phyloP scores from a whole-genome alignment of 2,329 filamentous ascomycete genomes.

The Arthrobotrys iridis region DNA sequence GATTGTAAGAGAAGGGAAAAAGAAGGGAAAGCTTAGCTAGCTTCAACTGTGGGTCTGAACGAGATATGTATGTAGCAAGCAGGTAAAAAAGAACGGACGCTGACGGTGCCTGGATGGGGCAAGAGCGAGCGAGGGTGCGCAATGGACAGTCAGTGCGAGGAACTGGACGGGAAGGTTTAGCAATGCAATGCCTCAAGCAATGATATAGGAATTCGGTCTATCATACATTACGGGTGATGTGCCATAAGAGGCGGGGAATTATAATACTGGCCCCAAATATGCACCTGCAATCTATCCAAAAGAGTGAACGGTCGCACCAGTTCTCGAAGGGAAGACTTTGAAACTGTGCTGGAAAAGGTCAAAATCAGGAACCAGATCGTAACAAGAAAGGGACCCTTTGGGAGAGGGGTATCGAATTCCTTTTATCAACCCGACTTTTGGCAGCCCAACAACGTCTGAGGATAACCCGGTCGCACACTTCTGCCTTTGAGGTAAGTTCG shows the following conservation, averaged over 20 bases:
- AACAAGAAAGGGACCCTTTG: slow-evolving; percentile 43
- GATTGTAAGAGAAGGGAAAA: slow-evolving; percentile 39
- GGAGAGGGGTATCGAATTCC: slow-evolving; percentile 52
- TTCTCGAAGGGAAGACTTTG: slow-evolving; percentile 41
- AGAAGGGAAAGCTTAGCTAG: slow-evolving; percentile 20
- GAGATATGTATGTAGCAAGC: slow-evolving; percentile 22
- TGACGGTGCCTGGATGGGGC: slow-evolving; percentile 16
- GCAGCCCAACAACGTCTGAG: slow-evolving; percentile 35
- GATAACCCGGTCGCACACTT: slow-evolving; percentile 8
- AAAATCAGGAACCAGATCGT: slow-evolving; percentile 50
- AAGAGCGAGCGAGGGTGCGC: slow-evolving; percentile 34
- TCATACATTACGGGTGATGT: slow-evolving; percentile 32
- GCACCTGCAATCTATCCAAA: slow-evolving; percentile 45
- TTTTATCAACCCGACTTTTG: slow-evolving; percentile 39
- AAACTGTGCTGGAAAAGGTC: slow-evolving; percentile 45
- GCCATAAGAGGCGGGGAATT: slow-evolving; percentile 43
- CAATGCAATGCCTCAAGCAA: slow-evolving; percentile 24
- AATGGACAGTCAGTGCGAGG: slow-evolving; percentile 1
- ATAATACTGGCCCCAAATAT: slow-evolving; percentile 39
- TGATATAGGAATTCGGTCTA: slow-evolving; percentile 38
- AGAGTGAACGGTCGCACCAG: slow-evolving; percentile 39
- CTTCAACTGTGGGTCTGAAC: slow-evolving; percentile 7
- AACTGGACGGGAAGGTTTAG: slow-evolving; percentile 44
- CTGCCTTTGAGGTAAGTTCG: slow-evolving; percentile 48
- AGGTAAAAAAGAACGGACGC: slow-evolving; percentile 26